These are phyloP conservation scores for Globisporangium uncinulatum DNA, from an alignment of 352 stramenopile genomes.

Conservation along the genomic window DNA sequence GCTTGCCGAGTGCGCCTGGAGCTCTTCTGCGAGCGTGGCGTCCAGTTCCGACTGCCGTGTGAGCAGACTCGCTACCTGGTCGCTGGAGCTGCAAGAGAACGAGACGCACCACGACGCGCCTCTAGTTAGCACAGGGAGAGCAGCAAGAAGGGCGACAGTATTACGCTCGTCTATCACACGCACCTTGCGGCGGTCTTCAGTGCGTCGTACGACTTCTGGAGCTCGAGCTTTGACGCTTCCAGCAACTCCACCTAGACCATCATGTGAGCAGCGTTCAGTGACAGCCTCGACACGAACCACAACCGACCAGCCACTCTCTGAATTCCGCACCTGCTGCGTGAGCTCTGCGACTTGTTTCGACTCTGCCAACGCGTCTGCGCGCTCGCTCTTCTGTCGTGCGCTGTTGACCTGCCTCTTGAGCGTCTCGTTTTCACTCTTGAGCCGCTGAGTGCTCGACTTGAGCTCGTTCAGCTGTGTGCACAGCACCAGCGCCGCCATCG, in stretches of 20 bases:
- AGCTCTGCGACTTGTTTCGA: slow-evolving; percentile 30
- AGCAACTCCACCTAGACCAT: slow-evolving; percentile 21
- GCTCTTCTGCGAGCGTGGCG: slow-evolving; percentile 25
- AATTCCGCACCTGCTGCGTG: slow-evolving; percentile 26
- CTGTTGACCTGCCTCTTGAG: slow-evolving; percentile 44
- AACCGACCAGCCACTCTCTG: background rate
- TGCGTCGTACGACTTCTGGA: slow-evolving; percentile 26
- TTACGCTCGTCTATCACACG: background rate
- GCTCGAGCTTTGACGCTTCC: slow-evolving; percentile 31
- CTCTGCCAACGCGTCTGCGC: slow-evolving; percentile 20
- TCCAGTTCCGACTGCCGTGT: slow-evolving; percentile 28
- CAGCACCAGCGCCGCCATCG: background rate
- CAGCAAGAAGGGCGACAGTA: background rate
- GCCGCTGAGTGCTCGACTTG: slow-evolving; percentile 41
- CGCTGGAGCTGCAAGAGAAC: slow-evolving; percentile 22
- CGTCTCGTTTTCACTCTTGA: slow-evolving; percentile 41
- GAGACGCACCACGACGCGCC: background rate
- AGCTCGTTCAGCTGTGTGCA: slow-evolving; percentile 43
- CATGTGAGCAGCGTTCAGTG: background rate
- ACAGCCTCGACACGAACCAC: slow-evolving; percentile 1
- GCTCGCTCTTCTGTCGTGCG: slow-evolving; percentile 28
- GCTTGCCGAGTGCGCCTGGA: slow-evolving; percentile 21
- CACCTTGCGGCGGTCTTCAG: slow-evolving; percentile 35
- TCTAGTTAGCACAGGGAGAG: background rate
- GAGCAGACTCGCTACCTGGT: slow-evolving; percentile 26